These are phyloP conservation scores for Claviceps fusiformis DNA, from an alignment of 2,329 filamentous ascomycete genomes.

Conservation along the genomic window DNA sequence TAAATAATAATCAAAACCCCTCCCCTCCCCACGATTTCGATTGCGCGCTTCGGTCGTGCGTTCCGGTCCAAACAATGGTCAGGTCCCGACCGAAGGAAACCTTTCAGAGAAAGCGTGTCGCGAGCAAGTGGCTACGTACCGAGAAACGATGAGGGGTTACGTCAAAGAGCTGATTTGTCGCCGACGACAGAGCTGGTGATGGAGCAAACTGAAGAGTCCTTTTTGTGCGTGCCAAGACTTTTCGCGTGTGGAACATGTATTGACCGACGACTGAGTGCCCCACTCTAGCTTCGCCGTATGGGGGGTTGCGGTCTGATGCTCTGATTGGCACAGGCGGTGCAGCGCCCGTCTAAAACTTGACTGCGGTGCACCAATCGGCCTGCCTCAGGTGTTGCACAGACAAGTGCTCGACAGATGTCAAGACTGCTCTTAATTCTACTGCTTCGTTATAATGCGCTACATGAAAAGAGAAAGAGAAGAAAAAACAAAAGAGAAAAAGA, in stretches of 20 bases:
- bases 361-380: too few species aligned
- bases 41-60: neutral
- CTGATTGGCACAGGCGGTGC: too few species aligned
- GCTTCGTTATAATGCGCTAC: too few species aligned
- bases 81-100: neutral
- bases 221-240: constrained; percentile 34
- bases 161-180: constrained; percentile 22
- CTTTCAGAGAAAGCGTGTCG: neutral
- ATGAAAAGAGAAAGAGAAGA: too few species aligned
- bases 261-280: constrained; percentile 14
- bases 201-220: constrained; percentile 21
- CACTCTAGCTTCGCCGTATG: neutral
- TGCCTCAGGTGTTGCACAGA: too few species aligned
- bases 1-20: neutral
- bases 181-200: constrained; percentile 22
- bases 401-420: too few species aligned
- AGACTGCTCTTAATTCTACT: too few species aligned
- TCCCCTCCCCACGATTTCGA: neutral
- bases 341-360: too few species aligned
- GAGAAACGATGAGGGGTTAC: constrained; percentile 17
- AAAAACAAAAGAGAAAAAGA: too few species aligned
- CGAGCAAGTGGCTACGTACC: constrained; percentile 17
- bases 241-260: constrained; percentile 27
- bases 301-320: too few species aligned
- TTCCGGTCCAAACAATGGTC: neutral